Base-by-base conservation (phyloP, 2,329 filamentous ascomycete genomes). In the Aspergillus flavus region DNA sequence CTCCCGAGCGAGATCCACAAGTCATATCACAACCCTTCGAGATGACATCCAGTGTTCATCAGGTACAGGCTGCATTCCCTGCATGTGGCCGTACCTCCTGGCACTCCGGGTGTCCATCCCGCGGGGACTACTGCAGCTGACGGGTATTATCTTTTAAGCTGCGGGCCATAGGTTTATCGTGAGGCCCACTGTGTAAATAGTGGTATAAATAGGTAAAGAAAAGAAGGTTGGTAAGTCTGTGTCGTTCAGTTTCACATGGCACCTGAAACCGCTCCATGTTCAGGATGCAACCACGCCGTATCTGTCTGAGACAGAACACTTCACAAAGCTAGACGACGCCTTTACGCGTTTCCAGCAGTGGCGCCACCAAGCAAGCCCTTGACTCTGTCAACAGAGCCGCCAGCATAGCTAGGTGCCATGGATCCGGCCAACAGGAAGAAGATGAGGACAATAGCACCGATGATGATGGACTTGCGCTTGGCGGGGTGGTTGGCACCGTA, bases 401-500 rank as follows among this genome's bases (percentile, higher is more conserved):
- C 75, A 30, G 76, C 74, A 59, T 81, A 81, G 67, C 74, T 79
- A 30, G 89, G 89, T 55, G 88, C 88, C 66, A 91, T 72, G 10
- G 74, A 78, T 46, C 87, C 86, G 64, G 86, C 87, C 62, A 96
- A 86, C 23, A 96, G 78, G 68, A 92, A 77, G 78, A 95, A 89
- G 69, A 94, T 79, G 67, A 91, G 78, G 62, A 92, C 76, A 23
- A 86, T 84, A 30, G 85, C 79, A 58, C 83, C 86, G 64, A 94
- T 87, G 70, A 95, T 83, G 66, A 92, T 82, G 58, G 94, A 78
- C 82, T 94, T 94, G 81, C 93, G 91, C 72, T 91, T 83, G 54
- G 89, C 86, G 14, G 94, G 94, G 75, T 90, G 90, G 68, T 85
- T 85, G 71, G 87, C 87, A 63, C 93, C 93, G 71, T 95, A 93